phyloP scores from a whole-genome alignment of 257 asterid species.

The Ballota nigra region DNA sequence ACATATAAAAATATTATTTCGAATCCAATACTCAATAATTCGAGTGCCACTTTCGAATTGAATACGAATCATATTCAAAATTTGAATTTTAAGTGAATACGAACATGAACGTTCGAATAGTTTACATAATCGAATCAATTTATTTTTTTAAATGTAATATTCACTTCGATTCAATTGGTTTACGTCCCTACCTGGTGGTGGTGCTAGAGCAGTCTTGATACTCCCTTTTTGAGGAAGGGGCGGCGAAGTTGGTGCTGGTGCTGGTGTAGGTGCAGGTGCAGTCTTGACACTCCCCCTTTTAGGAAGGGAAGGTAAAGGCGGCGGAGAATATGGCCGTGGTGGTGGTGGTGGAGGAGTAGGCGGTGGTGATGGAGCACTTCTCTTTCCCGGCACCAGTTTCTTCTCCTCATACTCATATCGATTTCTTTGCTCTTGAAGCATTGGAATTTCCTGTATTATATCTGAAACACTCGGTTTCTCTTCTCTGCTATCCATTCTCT shows the following conservation, averaged over 20 bases:
- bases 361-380: conserved; percentile 32
- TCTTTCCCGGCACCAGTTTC: conserved; percentile 9
- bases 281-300: background rate
- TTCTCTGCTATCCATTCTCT: conserved; percentile 37
- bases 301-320: conserved; percentile 4
- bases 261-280: conserved; percentile 27
- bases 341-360: conserved; percentile 38
- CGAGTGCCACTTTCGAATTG: too few species aligned
- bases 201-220: conserved; percentile 1
- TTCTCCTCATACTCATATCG: conserved; percentile 9
- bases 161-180: too few species aligned
- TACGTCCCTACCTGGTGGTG: conserved; percentile 21
- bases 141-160: too few species aligned
- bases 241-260: conserved; percentile 19
- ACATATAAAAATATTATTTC: too few species aligned
- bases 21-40: too few species aligned
- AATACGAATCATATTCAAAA: too few species aligned
- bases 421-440: conserved; percentile 38
- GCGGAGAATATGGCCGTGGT: conserved; percentile 30
- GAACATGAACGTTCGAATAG: too few species aligned
- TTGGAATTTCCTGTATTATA: conserved; percentile 55
- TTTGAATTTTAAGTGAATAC: background rate
- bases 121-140: too few species aligned
- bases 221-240: conserved; percentile 21
- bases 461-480: conserved; percentile 29